A percentile compares a stretch with the other conserved stretches of the same genome.
Conservation (phyloP, 306 rosid genomes). For the Dryas drummondii region DNA sequence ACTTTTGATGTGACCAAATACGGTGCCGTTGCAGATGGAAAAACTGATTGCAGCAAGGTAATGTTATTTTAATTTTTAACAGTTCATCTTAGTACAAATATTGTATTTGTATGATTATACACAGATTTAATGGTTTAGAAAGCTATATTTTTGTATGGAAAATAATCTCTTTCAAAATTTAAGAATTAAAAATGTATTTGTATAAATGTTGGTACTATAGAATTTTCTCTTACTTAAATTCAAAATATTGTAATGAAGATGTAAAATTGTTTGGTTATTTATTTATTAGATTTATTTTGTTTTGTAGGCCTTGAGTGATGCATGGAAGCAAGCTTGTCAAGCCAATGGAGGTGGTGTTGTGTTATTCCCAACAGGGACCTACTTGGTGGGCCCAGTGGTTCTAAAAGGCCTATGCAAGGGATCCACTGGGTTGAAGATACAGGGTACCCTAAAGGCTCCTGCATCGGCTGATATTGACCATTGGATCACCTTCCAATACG, state of each 20-base stretch:
- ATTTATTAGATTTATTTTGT: not conserved
- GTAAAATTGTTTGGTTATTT: not conserved
- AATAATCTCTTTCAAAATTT: no score
- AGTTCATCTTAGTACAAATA: no score
- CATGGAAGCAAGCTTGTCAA: constrained; percentile 35
- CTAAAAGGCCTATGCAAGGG: constrained; percentile 36
- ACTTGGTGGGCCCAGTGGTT: constrained; percentile 9
- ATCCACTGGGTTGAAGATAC: not conserved
- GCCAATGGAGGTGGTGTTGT: constrained; percentile 11
- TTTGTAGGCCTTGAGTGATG: constrained; percentile 23
- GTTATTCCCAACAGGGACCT: constrained; percentile 29
- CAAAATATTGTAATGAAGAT: not conserved
- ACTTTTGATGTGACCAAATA: constrained; percentile 16
- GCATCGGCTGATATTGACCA: not conserved
- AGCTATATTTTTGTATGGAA: no score
- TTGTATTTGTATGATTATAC: no score
- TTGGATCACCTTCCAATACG: constrained; percentile 29
- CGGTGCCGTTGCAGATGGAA: constrained; percentile 31
- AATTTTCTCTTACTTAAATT: not conserved
- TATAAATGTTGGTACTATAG: no score
- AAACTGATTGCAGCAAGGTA: constrained; percentile 33
- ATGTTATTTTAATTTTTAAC: no score
- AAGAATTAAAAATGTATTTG: not conserved
- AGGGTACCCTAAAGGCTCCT: constrained; percentile 27
- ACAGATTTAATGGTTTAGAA: no score